Conservation (phyloP, 805 yeast species). For the Zygotorulaspora danielsina region DNA sequence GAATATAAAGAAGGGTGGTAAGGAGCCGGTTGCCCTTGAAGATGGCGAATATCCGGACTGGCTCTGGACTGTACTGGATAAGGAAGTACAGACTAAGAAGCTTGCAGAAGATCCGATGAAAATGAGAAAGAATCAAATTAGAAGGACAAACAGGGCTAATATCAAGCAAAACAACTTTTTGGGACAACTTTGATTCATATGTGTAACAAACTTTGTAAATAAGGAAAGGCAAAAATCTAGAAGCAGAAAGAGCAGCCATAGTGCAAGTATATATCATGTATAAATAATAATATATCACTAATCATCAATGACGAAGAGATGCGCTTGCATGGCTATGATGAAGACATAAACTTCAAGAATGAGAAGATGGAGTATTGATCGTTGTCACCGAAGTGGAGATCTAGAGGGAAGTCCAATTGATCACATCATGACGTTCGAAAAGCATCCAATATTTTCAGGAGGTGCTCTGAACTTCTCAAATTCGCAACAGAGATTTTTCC, state of each 20-base stretch:
- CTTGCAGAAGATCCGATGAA: conserved; percentile 58
- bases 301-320: background rate
- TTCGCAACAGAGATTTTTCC: conserved; percentile 16
- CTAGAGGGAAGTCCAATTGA: background rate
- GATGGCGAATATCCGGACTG: conserved; percentile 91
- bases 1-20: conserved; percentile 72
- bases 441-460: conserved; percentile 13
- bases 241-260: conserved; percentile 30
- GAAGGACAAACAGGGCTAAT: conserved; percentile 60
- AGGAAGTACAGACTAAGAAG: conserved; percentile 51
- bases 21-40: conserved; percentile 81
- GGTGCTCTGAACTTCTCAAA: background rate
- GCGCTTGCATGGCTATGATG: background rate
- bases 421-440: conserved; percentile 7
- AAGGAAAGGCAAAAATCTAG: background rate
- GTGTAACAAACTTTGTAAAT: conserved; percentile 20
- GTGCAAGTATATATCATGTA: too few relatives aligned
- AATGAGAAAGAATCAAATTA: conserved; percentile 65
- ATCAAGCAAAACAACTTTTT: conserved; percentile 77
- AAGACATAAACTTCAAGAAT: background rate
- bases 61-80: conserved; percentile 84
- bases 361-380: too few relatives aligned
- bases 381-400: too few relatives aligned
- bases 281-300: too few relatives aligned
- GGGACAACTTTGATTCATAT: conserved; percentile 15